Evolutionary conservation across 257 asterid genomes (phyloP), one percentile per base, ranked within the genome.

Genomic region (Ocimum tenuiflorum): DNA sequence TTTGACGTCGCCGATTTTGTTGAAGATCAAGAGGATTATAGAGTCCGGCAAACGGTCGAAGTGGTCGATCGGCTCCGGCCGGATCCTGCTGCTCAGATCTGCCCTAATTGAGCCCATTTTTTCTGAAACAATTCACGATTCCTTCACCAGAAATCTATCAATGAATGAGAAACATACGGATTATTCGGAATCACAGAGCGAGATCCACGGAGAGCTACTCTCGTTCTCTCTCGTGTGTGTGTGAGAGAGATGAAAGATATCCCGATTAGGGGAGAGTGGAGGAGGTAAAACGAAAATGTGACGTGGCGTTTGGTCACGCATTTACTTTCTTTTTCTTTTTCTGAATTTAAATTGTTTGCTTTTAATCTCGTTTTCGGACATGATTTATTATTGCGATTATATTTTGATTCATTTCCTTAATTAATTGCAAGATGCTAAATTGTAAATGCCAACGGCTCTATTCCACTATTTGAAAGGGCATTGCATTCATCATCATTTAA

Each of bases 1-100:
- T 62, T 89, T 89, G 19, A 89, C 97, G 31, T 83, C 97, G 10
- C 89, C 95, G 74, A 89, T 27, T 72, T 63, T 76, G 82, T 89
- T 89, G 81, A 89, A 89, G 50, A 89, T 77, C 41, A 87, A 61
- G 60, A 89, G 83, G 71, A 87, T 77, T 7, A 89, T n/a, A 3
- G 91, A 81, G 67, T 89, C 91, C 0, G 89, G 95, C 10, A 83
- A 62, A 1, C 69, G 65, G 81, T 89, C 88, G 76, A 87, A 83
- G 61, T 77, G 85, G 79, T 89, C 97, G 48, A 73, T 53, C 43
- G 86, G 84, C 36, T 82, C 86, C 0, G 85, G 81, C 35, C 52
- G 70, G 78, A 83, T 77, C 60, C 58, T 70, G 53, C 72, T 17
- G 49, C 79, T 49, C 81, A 77, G 94, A 83, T 83, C 91, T 79